These are phyloP conservation scores for Desmodesmus armatus DNA, from an alignment of 139 green algal genomes.

Conservation along the genomic window DNA sequence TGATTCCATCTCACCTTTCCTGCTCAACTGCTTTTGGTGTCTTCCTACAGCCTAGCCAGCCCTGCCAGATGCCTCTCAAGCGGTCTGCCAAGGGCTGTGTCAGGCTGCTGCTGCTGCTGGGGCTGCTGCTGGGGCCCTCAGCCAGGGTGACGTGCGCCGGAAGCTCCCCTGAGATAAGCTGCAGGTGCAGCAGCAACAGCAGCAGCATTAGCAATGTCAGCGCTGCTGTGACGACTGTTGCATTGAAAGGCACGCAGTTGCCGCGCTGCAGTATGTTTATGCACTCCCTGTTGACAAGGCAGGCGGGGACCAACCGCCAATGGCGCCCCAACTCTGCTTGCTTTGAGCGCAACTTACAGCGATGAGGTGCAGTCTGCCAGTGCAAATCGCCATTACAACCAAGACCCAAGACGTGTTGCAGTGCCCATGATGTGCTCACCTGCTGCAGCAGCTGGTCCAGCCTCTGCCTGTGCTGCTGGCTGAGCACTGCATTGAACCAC, in stretches of 20 bases:
- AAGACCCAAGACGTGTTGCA: too few species aligned
- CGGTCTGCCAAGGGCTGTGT: background rate
- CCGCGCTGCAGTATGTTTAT: too few species aligned
- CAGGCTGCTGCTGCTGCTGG: background rate
- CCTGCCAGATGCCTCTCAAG: background rate
- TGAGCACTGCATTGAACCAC: slow-evolving; percentile 11
- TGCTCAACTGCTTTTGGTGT: background rate
- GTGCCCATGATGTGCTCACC: background rate
- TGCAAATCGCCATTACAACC: too few species aligned
- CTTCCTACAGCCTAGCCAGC: background rate
- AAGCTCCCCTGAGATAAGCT: background rate
- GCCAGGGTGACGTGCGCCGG: background rate
- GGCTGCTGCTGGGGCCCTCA: background rate
- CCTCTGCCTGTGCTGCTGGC: background rate
- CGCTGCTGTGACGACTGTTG: background rate
- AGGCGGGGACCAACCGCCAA: too few species aligned
- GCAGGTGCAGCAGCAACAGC: background rate
- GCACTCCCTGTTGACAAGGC: too few species aligned
- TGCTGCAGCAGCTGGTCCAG: slow-evolving; percentile 1
- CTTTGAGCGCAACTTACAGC: too few species aligned
- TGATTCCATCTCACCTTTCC: slow-evolving; percentile 2
- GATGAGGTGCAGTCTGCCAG: too few species aligned
- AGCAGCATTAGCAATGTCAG: too few species aligned
- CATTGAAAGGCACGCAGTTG: too few species aligned
- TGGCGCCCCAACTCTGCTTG: too few species aligned